Conservation (phyloP, 495 filamentous ascomycete genomes). For the Tuber microsphaerosporum region DNA sequence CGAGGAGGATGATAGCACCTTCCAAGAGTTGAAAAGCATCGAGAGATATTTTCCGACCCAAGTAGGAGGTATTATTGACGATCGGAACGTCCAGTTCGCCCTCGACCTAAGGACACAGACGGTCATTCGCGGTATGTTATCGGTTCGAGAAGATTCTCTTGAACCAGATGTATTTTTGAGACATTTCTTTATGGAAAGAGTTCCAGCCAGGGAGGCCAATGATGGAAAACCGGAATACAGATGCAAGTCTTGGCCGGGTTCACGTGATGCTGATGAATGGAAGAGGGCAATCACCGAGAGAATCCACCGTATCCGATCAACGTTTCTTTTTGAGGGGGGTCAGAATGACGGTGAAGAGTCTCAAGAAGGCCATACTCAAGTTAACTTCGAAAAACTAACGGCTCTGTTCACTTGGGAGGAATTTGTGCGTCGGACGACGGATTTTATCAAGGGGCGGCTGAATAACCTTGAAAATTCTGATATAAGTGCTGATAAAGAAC, state of each 20-base stretch:
- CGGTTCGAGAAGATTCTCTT: conserved; percentile 14
- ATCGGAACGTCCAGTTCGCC: conserved; percentile 15
- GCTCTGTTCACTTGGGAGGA: conserved; percentile 20
- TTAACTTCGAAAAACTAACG: conserved; percentile 21
- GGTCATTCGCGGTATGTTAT: conserved; percentile 17
- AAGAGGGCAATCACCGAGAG: conserved; percentile 11
- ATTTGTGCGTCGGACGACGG: conserved; percentile 20
- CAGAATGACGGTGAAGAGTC: conserved; percentile 4
- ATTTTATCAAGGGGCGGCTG: conserved; percentile 17
- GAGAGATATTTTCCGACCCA: conserved; percentile 25
- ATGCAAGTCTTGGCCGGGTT: conserved; percentile 22
- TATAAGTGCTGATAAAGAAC: neutral
- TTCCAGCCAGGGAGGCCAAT: neutral
- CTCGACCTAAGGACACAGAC: conserved; percentile 32
- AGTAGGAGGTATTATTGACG: conserved; percentile 22
- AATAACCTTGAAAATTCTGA: conserved; percentile 13
- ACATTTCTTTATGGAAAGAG: conserved; percentile 23
- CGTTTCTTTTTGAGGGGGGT: conserved; percentile 7
- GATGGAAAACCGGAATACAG: neutral
- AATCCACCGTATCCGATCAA: conserved; percentile 12
- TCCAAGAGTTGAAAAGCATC: conserved; percentile 24
- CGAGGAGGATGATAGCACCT: conserved; percentile 13
- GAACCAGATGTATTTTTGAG: conserved; percentile 23
- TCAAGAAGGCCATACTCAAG: neutral
- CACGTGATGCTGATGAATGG: conserved; percentile 18